These are phyloP conservation scores for Trichosporon coremiiforme DNA, from an alignment of 1,284 basidiomycete genomes.

Conservation along the genomic window DNA sequence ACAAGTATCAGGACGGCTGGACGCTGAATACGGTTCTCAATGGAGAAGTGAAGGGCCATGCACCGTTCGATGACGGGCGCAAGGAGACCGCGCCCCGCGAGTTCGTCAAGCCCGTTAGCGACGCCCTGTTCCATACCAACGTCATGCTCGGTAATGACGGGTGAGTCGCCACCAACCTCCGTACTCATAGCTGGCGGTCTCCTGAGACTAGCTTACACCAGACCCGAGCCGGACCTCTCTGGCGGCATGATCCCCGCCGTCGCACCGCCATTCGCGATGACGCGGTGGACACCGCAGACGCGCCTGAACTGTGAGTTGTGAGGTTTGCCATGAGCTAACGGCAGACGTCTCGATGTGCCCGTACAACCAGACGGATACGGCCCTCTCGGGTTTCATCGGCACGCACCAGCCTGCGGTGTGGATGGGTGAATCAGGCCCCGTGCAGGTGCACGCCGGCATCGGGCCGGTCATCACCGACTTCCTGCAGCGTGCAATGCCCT, in stretches of 20 bases:
- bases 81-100: constrained; percentile 23
- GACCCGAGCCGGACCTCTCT: constrained; percentile 44
- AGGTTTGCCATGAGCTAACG: neutral
- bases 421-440: constrained; percentile 78
- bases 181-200: neutral
- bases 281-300: constrained; percentile 64
- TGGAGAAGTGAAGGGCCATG: constrained; percentile 34
- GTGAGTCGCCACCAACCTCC: constrained; percentile 31
- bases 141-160: constrained; percentile 50
- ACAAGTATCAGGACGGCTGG: constrained; percentile 2
- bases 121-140: constrained; percentile 42
- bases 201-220: constrained; percentile 23
- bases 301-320: constrained; percentile 42
- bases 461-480: constrained; percentile 62
- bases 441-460: constrained; percentile 66
- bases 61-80: constrained; percentile 48
- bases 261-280: constrained; percentile 79
- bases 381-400: constrained; percentile 67
- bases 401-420: constrained; percentile 85
- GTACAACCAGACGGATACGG: constrained; percentile 69
- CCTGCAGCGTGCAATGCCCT: constrained; percentile 65
- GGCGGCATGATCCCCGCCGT: constrained; percentile 57
- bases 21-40: constrained; percentile 6
- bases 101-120: constrained; percentile 37
- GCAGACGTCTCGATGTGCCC: constrained; percentile 70